Evolutionary conservation across 176 grass and related monocot species (phyloP).

Genomic region (Oryza longistaminata): DNA sequence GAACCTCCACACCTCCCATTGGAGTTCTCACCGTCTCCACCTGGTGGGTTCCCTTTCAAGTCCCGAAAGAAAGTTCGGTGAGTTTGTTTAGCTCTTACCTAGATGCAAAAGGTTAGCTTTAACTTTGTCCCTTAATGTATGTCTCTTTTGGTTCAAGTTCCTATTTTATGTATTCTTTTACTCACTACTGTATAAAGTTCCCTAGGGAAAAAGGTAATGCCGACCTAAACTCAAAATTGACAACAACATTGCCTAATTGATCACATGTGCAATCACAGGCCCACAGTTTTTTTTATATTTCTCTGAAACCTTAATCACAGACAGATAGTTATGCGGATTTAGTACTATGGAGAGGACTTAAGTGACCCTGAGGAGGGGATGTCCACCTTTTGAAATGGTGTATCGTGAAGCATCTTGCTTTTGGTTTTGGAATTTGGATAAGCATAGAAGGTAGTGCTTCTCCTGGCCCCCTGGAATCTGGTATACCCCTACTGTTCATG

Average conservation of each 20-base stretch:
- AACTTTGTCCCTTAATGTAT: conserved; percentile 23
- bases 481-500: conserved; percentile 8
- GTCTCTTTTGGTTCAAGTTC: conserved; percentile 14
- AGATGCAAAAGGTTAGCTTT: conserved; percentile 15
- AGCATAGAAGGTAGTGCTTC: conserved; percentile 32
- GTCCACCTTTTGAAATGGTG: conserved; percentile 22
- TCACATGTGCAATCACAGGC: conserved; percentile 29
- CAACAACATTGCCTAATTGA: conserved; percentile 2
- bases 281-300: neutral
- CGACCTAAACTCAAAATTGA: conserved; percentile 26
- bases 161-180: conserved; percentile 21
- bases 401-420: conserved; percentile 2
- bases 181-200: conserved; percentile 22
- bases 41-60: conserved; percentile 60
- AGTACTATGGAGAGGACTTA: neutral
- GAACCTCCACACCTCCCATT: conserved; percentile 59
- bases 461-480: conserved; percentile 10
- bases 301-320: conserved; percentile 10
- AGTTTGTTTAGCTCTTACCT: conserved; percentile 41
- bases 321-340: conserved; percentile 13
- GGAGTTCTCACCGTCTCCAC: conserved; percentile 67
- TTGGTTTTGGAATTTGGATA: neutral
- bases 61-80: conserved; percentile 62
- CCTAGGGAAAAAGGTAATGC: conserved; percentile 2
- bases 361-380: neutral